A percentile compares a stretch with the other conserved stretches of the same genome.
These are phyloP conservation scores for Pichia terricola DNA, from an alignment of 1,139 yeast species.

Conservation along the genomic window DNA sequence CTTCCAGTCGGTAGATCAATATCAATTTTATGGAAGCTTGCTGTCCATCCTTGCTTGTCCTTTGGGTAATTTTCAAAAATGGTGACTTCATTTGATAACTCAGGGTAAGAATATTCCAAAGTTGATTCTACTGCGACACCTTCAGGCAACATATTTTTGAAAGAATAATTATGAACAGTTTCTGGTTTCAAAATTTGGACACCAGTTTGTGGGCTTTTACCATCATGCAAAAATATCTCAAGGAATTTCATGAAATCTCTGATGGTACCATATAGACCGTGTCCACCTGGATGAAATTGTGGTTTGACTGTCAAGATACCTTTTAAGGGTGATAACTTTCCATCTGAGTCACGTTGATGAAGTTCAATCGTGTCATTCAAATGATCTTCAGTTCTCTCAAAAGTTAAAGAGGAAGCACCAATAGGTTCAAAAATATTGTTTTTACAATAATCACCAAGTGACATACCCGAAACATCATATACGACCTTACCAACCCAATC, in stretches of 20 bases:
- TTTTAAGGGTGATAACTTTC: background rate
- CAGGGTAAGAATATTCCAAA: slow-evolving; percentile 7
- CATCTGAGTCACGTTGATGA: slow-evolving; percentile 3
- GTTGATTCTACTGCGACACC: slow-evolving; percentile 4
- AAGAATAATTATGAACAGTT: slow-evolving; percentile 5
- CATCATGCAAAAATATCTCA: slow-evolving; percentile 8
- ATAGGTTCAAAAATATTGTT: slow-evolving; percentile 5
- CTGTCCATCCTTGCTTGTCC: slow-evolving; percentile 8
- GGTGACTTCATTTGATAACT: slow-evolving; percentile 2
- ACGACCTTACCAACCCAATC: slow-evolving; percentile 9
- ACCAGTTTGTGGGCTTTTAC: slow-evolving; percentile 6
- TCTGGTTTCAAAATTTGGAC: slow-evolving; percentile 6
- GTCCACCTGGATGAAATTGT: slow-evolving; percentile 9
- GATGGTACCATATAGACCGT: slow-evolving; percentile 7
- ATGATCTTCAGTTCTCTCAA: slow-evolving; percentile 1
- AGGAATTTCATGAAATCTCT: slow-evolving; percentile 7
- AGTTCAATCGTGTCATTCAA: background rate
- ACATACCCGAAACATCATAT: slow-evolving; percentile 2
- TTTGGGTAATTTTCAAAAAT: slow-evolving; percentile 3
- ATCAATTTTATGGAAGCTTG: slow-evolving; percentile 7
- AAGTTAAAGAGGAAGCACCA: slow-evolving; percentile 5
- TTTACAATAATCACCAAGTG: slow-evolving; percentile 7
- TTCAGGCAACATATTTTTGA: slow-evolving; percentile 6
- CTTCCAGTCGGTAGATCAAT: slow-evolving; percentile 7
- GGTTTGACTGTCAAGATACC: background rate